phyloP scores from a whole-genome alignment of 352 stramenopile genomes.

The Pythium aphanidermatum region DNA sequence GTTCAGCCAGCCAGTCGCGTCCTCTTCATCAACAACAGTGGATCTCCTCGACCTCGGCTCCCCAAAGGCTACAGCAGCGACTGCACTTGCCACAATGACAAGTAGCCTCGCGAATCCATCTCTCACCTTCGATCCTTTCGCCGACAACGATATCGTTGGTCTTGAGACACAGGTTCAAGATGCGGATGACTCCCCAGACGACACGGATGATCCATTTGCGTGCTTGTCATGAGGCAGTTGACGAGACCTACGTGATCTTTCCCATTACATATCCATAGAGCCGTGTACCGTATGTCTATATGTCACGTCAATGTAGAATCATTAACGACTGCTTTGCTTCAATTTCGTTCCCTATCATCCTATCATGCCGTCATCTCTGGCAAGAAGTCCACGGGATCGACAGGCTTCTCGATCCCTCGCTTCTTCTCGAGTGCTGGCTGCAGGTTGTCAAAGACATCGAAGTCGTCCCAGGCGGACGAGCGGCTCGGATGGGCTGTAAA shows the following conservation, averaged over 20 bases:
- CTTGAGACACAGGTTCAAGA: slow-evolving; percentile 32
- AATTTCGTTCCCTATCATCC: no score
- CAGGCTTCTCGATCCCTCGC: slow-evolving; percentile 24
- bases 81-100: not conserved
- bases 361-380: no score
- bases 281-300: no score
- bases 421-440: slow-evolving; percentile 53
- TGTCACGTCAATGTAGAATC: no score
- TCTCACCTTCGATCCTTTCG: slow-evolving; percentile 45
- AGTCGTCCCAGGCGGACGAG: slow-evolving; percentile 79
- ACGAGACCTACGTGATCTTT: no score
- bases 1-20: not conserved
- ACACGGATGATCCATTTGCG: slow-evolving; percentile 55
- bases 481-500: slow-evolving; percentile 45
- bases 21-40: not conserved
- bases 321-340: no score
- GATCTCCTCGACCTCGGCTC: slow-evolving; percentile 10
- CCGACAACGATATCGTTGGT: slow-evolving; percentile 55
- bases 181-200: slow-evolving; percentile 8
- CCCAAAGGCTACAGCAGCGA: not conserved
- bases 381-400: slow-evolving; percentile 9
- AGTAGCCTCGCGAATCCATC: slow-evolving; percentile 13
- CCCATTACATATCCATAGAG: no score
- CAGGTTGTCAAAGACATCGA: slow-evolving; percentile 48
- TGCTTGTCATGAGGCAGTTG: slow-evolving; percentile 30